A percentile compares a stretch with the other conserved stretches of the same genome.
Conservation (phyloP, 305 asterid species). For the Fraxinus floribunda region DNA sequence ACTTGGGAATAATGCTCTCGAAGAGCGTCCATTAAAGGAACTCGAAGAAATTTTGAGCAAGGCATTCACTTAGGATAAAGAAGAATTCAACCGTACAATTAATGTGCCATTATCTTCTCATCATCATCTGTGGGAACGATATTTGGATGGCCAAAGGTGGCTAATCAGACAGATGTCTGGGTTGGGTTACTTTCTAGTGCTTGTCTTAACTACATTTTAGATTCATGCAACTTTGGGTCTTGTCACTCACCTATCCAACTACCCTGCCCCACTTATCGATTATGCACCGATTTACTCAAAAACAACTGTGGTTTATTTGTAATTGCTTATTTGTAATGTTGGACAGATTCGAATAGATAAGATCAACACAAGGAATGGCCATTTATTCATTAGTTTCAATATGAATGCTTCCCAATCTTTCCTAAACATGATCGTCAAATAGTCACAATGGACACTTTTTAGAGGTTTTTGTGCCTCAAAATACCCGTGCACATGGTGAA, state of each 20-base stretch:
- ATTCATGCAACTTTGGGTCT: not conserved
- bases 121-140: slow-evolving; percentile 43
- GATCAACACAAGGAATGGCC: not conserved
- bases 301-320: not conserved
- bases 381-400: not conserved
- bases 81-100: slow-evolving; percentile 54
- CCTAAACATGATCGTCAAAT: not conserved
- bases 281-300: not conserved
- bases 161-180: not conserved
- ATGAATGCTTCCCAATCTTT: not conserved
- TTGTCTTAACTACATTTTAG: not conserved
- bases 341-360: not conserved
- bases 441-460: not conserved
- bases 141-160: not conserved
- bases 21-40: slow-evolving; percentile 67
- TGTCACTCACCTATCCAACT: not conserved
- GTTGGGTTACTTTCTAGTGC: slow-evolving; percentile 21
- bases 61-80: slow-evolving; percentile 77
- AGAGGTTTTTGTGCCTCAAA: not conserved
- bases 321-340: not conserved
- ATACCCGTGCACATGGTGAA: not conserved
- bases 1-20: slow-evolving; percentile 45
- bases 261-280: not conserved
- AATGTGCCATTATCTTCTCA: slow-evolving; percentile 55
- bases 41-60: slow-evolving; percentile 65